Evolutionary conservation across 2,329 filamentous ascomycete genomes (phyloP).

Genomic region (Colletotrichum sp.): DNA sequence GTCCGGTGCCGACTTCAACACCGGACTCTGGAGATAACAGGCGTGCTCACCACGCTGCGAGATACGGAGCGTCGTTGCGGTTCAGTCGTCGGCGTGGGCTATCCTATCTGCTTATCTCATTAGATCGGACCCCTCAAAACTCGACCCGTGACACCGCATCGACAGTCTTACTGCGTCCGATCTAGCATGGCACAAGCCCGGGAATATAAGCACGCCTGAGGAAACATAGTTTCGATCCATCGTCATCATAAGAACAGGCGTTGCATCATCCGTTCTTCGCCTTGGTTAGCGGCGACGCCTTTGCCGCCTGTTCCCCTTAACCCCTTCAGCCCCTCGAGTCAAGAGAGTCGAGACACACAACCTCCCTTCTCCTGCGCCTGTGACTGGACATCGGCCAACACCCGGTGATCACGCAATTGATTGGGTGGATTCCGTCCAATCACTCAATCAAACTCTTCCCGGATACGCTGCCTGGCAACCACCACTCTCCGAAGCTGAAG

Average conservation of each 20-base stretch:
- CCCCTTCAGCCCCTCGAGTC: not conserved
- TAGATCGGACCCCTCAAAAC: not conserved
- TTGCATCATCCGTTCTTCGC: not conserved
- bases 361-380: not conserved
- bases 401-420: slow-evolving; percentile 16
- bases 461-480: not conserved
- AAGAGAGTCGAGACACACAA: not conserved
- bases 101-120: not conserved
- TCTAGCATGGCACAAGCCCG: not conserved
- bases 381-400: slow-evolving; percentile 14
- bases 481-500: not conserved
- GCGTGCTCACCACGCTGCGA: not conserved
- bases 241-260: not conserved
- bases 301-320: not conserved
- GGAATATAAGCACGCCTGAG: not conserved
- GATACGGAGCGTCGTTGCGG: not conserved
- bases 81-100: not conserved
- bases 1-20: slow-evolving; percentile 4
- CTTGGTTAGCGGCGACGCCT: not conserved
- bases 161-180: not conserved
- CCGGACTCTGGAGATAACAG: slow-evolving; percentile 1
- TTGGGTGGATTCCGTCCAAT: slow-evolving; percentile 7
- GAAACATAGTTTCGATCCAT: not conserved
- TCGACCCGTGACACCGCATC: slow-evolving; percentile 10
- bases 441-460: not conserved